Evolutionary conservation across 73 alveolate genomes (phyloP).

Genomic region (Loxodes magnus): DNA sequence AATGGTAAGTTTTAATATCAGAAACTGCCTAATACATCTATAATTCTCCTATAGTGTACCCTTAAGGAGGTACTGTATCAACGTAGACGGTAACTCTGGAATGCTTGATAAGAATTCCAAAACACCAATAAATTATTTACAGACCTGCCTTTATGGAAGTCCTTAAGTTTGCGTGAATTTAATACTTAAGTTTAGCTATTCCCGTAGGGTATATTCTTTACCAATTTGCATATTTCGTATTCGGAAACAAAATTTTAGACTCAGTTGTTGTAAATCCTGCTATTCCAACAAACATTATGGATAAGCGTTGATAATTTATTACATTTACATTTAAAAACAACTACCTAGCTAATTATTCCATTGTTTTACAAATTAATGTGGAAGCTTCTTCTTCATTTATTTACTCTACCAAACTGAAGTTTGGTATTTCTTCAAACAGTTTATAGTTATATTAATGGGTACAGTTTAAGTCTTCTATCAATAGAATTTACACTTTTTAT

Average conservation of each 20-base stretch:
- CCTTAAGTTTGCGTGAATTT: slow-evolving; percentile 30
- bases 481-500: no score
- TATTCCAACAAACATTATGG: no score
- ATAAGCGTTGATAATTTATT: no score
- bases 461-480: no score
- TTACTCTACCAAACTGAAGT: no score
- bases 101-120: slow-evolving; percentile 13
- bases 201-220: slow-evolving; percentile 25
- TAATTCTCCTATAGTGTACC: background rate
- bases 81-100: background rate
- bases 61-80: background rate
- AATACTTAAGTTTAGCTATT: slow-evolving; percentile 25
- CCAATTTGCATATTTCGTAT: slow-evolving; percentile 16
- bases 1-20: no score
- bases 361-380: no score
- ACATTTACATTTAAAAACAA: no score
- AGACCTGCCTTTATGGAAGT: slow-evolving; percentile 28
- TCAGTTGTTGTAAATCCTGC: slow-evolving; percentile 1
- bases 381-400: no score
- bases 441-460: no score
- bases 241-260: slow-evolving; percentile 20
- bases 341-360: no score
- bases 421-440: no score
- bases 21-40: background rate
- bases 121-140: slow-evolving; percentile 10